phyloP scores from a whole-genome alignment of 1,284 basidiomycete genomes.

The Moesziomyces sp. region DNA sequence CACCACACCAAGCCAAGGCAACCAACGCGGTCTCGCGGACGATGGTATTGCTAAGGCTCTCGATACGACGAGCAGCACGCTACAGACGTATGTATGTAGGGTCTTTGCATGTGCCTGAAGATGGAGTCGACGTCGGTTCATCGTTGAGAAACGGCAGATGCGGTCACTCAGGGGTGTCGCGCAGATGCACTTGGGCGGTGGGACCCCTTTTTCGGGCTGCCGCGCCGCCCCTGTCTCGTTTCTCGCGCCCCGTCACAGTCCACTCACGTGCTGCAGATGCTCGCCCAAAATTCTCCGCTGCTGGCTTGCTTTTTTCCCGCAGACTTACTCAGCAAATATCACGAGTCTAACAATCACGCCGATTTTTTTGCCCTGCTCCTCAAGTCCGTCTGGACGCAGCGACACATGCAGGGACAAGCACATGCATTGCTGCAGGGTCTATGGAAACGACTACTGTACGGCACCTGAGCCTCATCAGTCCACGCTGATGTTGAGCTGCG shows the following conservation, averaged over 20 bases:
- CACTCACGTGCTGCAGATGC: background rate
- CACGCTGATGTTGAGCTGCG: conserved; percentile 57
- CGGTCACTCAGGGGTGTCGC: conserved; percentile 7
- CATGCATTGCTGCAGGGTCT: background rate
- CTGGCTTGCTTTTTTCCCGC: background rate
- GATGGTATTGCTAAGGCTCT: background rate
- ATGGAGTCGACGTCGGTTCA: too few relatives aligned
- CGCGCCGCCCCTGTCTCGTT: conserved; percentile 4
- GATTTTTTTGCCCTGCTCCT: too few relatives aligned
- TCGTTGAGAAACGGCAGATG: too few relatives aligned
- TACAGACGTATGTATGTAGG: too few relatives aligned
- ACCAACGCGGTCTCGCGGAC: background rate
- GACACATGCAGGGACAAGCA: too few relatives aligned
- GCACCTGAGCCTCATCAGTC: conserved; percentile 12
- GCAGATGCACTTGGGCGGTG: conserved; percentile 1
- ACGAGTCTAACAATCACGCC: background rate
- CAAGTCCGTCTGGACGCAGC: too few relatives aligned
- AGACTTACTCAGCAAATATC: background rate
- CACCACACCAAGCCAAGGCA: too few relatives aligned
- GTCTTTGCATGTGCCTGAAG: too few relatives aligned
- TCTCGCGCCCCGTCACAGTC: too few relatives aligned
- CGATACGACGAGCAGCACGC: too few relatives aligned
- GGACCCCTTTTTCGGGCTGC: background rate
- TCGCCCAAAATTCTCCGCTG: background rate
- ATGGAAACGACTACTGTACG: background rate